Conservation (phyloP, 2,329 filamentous ascomycete species). For the Cadophora luteo-olivacea region DNA sequence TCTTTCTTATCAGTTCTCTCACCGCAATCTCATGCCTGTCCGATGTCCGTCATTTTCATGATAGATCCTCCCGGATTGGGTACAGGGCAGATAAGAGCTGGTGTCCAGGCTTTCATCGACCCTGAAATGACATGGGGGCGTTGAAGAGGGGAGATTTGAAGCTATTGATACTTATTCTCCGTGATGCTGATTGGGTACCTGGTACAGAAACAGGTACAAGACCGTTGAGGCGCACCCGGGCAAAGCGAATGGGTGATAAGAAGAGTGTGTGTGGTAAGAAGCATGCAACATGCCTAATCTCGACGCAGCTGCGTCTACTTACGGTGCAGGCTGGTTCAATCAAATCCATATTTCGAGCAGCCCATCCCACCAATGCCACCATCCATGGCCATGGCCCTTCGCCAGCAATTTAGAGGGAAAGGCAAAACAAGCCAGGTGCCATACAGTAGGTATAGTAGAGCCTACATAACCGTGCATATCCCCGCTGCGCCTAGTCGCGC, state of each 20-base stretch:
- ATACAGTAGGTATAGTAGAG: neutral
- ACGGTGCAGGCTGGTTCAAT: neutral
- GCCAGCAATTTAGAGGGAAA: neutral
- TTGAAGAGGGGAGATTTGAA: conserved; percentile 26
- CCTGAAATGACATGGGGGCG: neutral
- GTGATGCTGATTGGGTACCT: conserved; percentile 23
- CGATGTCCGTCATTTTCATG: neutral
- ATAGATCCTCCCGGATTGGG: conserved; percentile 6
- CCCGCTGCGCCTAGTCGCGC: conserved; percentile 6
- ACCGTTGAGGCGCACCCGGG: conserved; percentile 19
- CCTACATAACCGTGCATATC: conserved; percentile 10
- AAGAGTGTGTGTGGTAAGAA: conserved; percentile 12
- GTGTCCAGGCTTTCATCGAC: conserved; percentile 7
- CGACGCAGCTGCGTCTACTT: conserved; percentile 1
- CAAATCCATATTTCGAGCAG: conserved; percentile 1
- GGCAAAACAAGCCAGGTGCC: neutral
- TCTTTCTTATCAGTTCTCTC: conserved; percentile 14
- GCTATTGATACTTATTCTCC: conserved; percentile 21
- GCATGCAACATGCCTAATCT: conserved; percentile 15
- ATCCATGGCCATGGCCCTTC: neutral
- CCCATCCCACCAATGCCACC: neutral
- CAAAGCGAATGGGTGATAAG: neutral
- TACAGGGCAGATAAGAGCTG: conserved; percentile 3
- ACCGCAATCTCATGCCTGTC: neutral
- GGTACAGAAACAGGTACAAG: conserved; percentile 17